Evolutionary conservation across 208 protist species (phyloP), one percentile per base, ranked within the genome.

Genomic region (Leishmania gerbilli): DNA sequence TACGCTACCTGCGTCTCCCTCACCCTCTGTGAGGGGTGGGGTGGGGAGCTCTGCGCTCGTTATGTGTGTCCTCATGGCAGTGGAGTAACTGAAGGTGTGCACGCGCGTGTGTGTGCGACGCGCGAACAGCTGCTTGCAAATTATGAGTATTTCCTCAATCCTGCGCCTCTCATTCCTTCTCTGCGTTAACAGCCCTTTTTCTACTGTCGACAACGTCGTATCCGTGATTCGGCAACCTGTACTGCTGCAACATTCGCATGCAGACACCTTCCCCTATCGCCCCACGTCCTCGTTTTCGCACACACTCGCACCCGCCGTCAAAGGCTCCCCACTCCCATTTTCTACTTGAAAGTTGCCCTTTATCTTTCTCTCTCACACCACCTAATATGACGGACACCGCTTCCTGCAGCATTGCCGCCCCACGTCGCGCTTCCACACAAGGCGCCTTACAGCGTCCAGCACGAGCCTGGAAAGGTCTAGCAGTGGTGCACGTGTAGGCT

Each of bases 311-410:
- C 27, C 27, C 68, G 2, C 42, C 34, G 8, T 51, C 40, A 72
- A 40, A 31, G 31, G 53, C 40, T 34, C 55, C 58, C 47, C 47
- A 40, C 11, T 75, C 53, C 13, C 27, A 34, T 34, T 11, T 75
- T 75, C 40, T 51, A 40, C 40, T 75, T 51, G 67, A 47, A 71
- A 71, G 67, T 71, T 15, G 42, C 3, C n/a, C 53, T 75, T 40
- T 56, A 2, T 19, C 13, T 24, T 37, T 40, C 45, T 42, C n/a
- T 49, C 24, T 58, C 71, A 40, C 47, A 56, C 47, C n/a, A 40
- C 47, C n/a, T 31, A 56, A 47, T 19, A 56, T 56, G 27, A 24
- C 42, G 71, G 27, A 58, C 71, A 75, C 71, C 24, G 27, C 71
- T 27, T 56, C 47, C 11, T 56, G 45, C 40, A 72, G 42, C 17